phyloP scores from a whole-genome alignment of 441 rosid genomes.

The Erodium moschatum region DNA sequence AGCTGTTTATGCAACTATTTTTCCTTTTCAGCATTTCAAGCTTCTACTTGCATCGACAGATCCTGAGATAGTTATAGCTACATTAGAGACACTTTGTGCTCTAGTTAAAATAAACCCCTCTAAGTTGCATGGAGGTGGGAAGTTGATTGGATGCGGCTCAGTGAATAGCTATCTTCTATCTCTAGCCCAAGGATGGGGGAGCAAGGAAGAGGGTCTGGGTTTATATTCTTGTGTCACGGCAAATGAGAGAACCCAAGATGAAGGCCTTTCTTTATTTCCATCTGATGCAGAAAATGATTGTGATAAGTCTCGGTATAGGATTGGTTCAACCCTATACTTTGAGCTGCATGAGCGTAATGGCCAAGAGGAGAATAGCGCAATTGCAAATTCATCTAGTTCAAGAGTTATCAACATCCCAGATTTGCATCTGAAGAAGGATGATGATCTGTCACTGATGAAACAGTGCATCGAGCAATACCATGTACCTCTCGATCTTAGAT shows the following conservation, averaged over 20 bases:
- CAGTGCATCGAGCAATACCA: conserved; percentile 71
- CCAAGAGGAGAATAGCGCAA: conserved; percentile 36
- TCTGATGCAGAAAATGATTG: conserved; percentile 50
- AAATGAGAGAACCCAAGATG: conserved; percentile 80
- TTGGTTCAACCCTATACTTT: conserved; percentile 89
- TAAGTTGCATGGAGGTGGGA: conserved; percentile 81
- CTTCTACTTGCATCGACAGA: conserved; percentile 87
- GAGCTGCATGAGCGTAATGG: conserved; percentile 64
- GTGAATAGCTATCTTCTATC: conserved; percentile 78
- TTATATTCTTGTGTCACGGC: conserved; percentile 85
- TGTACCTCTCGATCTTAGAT: conserved; percentile 69
- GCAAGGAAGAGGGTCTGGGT: conserved; percentile 99
- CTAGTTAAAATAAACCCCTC: conserved; percentile 85
- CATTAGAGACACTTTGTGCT: conserved; percentile 80
- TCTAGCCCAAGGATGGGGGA: conserved; percentile 98
- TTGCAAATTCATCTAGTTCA: conserved; percentile 30
- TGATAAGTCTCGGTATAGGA: conserved; percentile 55
- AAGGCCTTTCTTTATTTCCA: conserved; percentile 80
- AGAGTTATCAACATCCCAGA: conserved; percentile 73
- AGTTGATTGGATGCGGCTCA: conserved; percentile 77
- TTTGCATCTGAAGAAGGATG: conserved; percentile 77
- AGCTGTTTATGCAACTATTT: no score
- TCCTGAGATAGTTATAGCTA: conserved; percentile 83
- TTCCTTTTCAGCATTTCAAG: conserved; percentile 75
- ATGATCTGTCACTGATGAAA: conserved; percentile 73